phyloP scores from a whole-genome alignment of 2,329 filamentous ascomycete species.

The Bipolaris bicolor region DNA sequence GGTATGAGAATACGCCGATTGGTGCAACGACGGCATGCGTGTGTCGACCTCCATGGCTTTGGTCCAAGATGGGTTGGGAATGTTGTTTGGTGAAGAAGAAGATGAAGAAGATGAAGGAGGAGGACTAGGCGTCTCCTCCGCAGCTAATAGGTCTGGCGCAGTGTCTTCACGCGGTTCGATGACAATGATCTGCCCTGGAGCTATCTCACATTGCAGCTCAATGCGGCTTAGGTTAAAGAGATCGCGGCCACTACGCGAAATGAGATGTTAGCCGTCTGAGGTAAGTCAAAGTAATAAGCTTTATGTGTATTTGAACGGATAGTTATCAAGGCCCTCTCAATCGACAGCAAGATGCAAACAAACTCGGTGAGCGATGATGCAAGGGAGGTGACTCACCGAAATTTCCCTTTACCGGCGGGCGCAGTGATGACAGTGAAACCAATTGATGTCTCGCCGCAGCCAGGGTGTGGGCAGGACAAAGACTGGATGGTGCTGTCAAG shows the following conservation, averaged over 20 bases:
- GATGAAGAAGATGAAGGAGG: too few species aligned
- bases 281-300: neutral
- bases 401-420: conserved; percentile 34
- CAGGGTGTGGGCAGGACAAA: conserved; percentile 33
- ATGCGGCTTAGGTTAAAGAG: conserved; percentile 51
- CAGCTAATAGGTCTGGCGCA: conserved; percentile 26
- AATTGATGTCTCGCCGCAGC: conserved; percentile 38
- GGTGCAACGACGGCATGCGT: conserved; percentile 26
- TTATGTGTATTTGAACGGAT: neutral
- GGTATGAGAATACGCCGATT: conserved; percentile 24
- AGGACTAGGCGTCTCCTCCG: conserved; percentile 26
- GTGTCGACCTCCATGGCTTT: conserved; percentile 42
- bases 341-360: neutral
- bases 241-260: conserved; percentile 40
- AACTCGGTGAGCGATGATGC: neutral
- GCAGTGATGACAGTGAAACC: conserved; percentile 41
- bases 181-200: conserved; percentile 26
- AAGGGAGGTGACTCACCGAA: conserved; percentile 39
- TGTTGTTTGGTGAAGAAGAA: conserved; percentile 17
- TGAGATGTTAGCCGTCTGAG: conserved; percentile 11
- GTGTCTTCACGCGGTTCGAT: conserved; percentile 38
- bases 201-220: conserved; percentile 45
- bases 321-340: neutral
- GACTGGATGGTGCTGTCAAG: conserved; percentile 43
- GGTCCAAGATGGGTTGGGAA: conserved; percentile 10